Evolutionary conservation across 2,329 filamentous ascomycete genomes (phyloP), one percentile per base, ranked within the genome.

Genomic region (Periconia sp.): DNA sequence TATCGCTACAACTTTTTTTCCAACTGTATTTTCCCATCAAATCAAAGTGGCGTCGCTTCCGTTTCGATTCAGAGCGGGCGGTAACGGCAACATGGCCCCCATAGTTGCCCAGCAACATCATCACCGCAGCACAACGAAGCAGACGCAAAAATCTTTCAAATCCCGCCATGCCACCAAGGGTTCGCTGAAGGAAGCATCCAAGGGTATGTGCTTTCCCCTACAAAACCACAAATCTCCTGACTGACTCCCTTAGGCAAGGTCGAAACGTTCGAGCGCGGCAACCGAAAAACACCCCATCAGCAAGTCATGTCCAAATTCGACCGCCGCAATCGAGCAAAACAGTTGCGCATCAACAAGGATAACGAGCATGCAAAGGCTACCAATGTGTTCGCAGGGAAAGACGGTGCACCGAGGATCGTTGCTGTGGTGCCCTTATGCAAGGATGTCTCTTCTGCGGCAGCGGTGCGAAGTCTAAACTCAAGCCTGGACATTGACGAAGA

Each of bases 291-390:
- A 15, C 91, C 91, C 51, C 91, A 96, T 74, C 94, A 99, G 74
- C 91, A 96, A 78, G 85, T 97, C 77, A 93, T 97, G 90, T 96
- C 92, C 54, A 99, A 97, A 77, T 84, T 99, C 73, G 92, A 96
- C 76, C 89, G 94, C 55, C 87, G 91, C 65, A 97, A 99, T 75
- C 91, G 96, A 79, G 90, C 91, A 64, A 93, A 93, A 75, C 94
- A 99, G 80, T 87, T 88, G 74, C 90, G 93, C 66, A 79, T 89
- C 57, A 81, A 86, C 63, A 97, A 97, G 76, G 86, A 92, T 69
- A 87, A 87, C 69, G 91, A 94, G 65, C 89, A 94, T 69, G 82
- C 89, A 45, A 88, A 89, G 62, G 88, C 91, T 49, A 86, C 84
- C 0, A 90, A 86, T 37, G 80, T 99, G 19, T 99, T 99, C 68